Evolutionary conservation across 306 rosid genomes (phyloP), one percentile per base, ranked within the genome.

Genomic region (Neltuma alba): DNA sequence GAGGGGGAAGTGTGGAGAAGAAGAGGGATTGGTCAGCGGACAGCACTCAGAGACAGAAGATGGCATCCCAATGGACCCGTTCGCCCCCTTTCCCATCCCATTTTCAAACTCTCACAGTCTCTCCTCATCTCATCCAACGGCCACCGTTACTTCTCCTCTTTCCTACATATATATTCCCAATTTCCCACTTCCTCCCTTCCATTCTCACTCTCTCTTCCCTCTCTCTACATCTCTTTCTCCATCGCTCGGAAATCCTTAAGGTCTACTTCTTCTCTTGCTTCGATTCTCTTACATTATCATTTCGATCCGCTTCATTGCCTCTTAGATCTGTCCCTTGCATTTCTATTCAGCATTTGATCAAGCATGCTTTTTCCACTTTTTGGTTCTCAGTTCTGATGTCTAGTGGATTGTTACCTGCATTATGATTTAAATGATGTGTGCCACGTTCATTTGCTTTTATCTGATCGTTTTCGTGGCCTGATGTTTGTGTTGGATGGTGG

Each of bases 61-160:
- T 14, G 34, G 13, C 31, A 5, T 66, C 72, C 60, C 75, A 44
- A 7, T 70, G 60, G 75, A 72, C 76, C 31, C 64, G 63, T 72
- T 72, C 45, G 25, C 47, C 40, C 27, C 3, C 2, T 13, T 9
- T 25, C 72, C 3, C 21, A n/a, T 42, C 55, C 30, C 74, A 66
- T n/a, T 66, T 48, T 70, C 30, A 70, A 70, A 15, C 27, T 38
- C 70, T 70, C 27, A 0, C 61, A 27, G 2, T 0, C 6, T 4
- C 1, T 45, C 14, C 2, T 16, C 38, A 38, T 11, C 8, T 42
- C 31, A 84, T 85, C 92, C 70, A 77, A 85, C 91, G 92, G 82
- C 55, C 42, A 69, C 71, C 21, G 74, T 76, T 44, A 12, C 84
- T 31, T 75, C 80, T 38, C 55, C 27, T 63, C 13, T 65, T 66